Base-by-base conservation (phyloP, 2,329 filamentous ascomycete species). In the Microascus cirrosus region DNA sequence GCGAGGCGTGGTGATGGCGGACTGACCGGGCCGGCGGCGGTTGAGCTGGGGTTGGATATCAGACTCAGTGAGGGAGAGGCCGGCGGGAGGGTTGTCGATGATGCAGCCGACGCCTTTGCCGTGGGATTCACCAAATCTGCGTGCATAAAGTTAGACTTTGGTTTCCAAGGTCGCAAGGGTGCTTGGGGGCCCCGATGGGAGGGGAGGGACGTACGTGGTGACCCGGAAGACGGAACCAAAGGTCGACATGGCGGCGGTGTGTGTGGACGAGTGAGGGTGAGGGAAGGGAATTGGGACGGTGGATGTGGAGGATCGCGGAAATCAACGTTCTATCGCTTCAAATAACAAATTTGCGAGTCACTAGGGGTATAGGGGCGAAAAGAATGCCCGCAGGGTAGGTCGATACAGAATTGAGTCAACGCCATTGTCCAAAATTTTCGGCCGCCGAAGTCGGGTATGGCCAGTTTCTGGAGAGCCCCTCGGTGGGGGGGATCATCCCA, bases 21-120 rank as follows among this genome's bases (percentile, higher is more conserved):
- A 90, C 74, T 99, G 93, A 52, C 93, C 93, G 5, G 93, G 93
- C 60, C 93, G 83, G 61, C 93, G 83, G 63, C 93, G 86, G 62
- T 87, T 95, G 83, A 97, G 89, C 75, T 96, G 91, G 54, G 91
- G 91, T 74, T 99, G 93, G 69, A 97, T 95, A 68, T 95, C 90
- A 58, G 77, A 79, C 73, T 96, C 92, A 61, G 83, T 87, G 71
- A 97, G 84, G 66, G 85, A 77, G 79, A 97, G 86, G 66, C 90
- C 89, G 15, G 94, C 92, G 39, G 93, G 94, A 68, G 85, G 89
- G 65, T 91, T 91, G 70, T 97, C 93, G 73, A 97, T 86, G 67
- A 97, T 96, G 77, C 90, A 95, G 68, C 91, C 92, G 67, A 97
- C 91, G 35, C 88, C 93, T 67, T 86, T 87, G 77, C 93, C 95